Conservation (phyloP, 257 asterid species). For the Solanum peruvianum region DNA sequence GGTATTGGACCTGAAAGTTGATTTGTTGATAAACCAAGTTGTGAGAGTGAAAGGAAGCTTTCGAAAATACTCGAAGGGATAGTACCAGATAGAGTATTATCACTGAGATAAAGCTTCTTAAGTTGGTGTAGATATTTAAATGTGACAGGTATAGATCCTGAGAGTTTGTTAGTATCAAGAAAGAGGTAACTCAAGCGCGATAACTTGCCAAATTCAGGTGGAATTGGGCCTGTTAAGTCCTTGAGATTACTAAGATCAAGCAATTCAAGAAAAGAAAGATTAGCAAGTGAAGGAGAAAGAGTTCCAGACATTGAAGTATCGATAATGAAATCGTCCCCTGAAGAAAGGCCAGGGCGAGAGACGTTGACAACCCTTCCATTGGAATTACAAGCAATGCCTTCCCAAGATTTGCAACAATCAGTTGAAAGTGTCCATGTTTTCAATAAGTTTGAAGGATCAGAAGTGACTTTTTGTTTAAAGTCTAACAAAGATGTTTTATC, state of each 20-base stretch:
- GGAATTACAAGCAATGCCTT: constrained; percentile 37
- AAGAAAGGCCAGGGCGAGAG: constrained; percentile 36
- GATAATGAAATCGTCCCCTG: constrained; percentile 11
- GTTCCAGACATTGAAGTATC: constrained; percentile 44
- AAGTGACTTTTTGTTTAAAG: constrained; percentile 35
- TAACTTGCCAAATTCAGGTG: constrained; percentile 39
- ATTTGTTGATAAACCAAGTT: constrained; percentile 32
- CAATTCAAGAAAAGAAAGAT: constrained; percentile 33
- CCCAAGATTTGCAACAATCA: constrained; percentile 62
- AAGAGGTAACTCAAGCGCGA: constrained; percentile 9
- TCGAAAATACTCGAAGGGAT: constrained; percentile 24
- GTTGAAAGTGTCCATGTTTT: constrained; percentile 40
- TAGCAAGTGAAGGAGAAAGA: constrained; percentile 46
- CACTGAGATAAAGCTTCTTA: constrained; percentile 16
- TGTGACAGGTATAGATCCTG: constrained; percentile 34
- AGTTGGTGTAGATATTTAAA: constrained; percentile 13
- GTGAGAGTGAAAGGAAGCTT: constrained; percentile 13
- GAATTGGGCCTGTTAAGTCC: constrained; percentile 32
- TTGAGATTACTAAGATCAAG: constrained; percentile 50
- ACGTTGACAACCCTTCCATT: constrained; percentile 39
- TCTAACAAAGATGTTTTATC: constrained; percentile 45
- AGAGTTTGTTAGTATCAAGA: constrained; percentile 31
- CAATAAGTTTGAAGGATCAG: constrained; percentile 37
- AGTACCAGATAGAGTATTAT: constrained; percentile 34
- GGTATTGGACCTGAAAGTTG: constrained; percentile 39